phyloP scores from a whole-genome alignment of 1,284 basidiomycete species.

The Wolfiporia cocos region DNA sequence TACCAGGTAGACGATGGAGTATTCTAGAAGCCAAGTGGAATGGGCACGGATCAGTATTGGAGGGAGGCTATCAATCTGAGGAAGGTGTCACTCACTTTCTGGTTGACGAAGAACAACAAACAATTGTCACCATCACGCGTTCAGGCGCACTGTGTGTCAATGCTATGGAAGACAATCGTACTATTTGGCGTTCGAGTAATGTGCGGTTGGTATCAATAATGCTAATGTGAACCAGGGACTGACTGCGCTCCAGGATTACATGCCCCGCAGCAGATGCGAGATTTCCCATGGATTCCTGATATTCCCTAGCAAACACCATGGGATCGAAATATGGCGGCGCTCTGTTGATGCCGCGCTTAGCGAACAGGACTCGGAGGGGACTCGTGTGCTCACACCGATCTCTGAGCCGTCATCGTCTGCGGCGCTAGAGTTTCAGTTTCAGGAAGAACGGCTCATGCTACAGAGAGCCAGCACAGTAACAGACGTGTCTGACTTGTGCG shows the following conservation, averaged over 20 bases:
- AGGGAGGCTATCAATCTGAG: conserved; percentile 13
- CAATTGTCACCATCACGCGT: conserved; percentile 11
- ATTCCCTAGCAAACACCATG: conserved; percentile 13
- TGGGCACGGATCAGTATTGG: conserved; percentile 13
- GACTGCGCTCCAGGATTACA: conserved; percentile 7
- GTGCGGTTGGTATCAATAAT: conserved; percentile 6
- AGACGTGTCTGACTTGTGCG: conserved; percentile 2
- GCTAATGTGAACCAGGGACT: not conserved
- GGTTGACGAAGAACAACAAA: conserved; percentile 18
- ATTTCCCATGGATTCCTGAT: conserved; percentile 17
- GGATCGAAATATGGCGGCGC: conserved; percentile 21
- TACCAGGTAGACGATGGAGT: conserved; percentile 14
- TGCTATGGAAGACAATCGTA: conserved; percentile 14
- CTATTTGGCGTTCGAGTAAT: conserved; percentile 16
- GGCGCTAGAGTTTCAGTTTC: conserved; percentile 12
- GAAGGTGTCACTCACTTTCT: conserved; percentile 11
- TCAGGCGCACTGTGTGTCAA: conserved; percentile 11
- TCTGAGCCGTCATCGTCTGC: conserved; percentile 11
- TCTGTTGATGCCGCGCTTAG: conserved; percentile 7
- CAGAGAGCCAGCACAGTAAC: no score
- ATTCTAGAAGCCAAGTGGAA: conserved; percentile 17
- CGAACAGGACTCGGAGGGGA: conserved; percentile 1
- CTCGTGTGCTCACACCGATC: no score
- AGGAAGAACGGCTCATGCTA: no score
- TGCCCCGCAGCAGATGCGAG: conserved; percentile 6